A percentile compares a stretch with the other conserved stretches of the same genome.
Conservation (phyloP, 2,329 filamentous ascomycete species). For the Plectosphaerella cucumerina region DNA sequence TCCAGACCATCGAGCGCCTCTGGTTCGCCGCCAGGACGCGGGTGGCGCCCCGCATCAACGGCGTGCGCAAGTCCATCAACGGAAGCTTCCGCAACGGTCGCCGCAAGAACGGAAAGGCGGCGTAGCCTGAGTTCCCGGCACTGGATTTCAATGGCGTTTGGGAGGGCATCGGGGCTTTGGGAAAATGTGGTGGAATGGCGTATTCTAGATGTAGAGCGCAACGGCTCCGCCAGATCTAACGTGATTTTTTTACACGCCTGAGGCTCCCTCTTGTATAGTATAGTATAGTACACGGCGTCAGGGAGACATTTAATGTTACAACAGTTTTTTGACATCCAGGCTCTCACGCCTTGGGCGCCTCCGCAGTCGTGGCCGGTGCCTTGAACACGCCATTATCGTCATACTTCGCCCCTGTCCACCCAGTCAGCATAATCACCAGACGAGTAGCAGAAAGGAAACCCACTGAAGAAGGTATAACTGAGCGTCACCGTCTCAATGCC, state of each 20-base stretch:
- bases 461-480: conserved; percentile 98
- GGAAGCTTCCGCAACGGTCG: conserved; percentile 12
- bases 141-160: background rate
- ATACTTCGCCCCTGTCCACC: conserved; percentile 36
- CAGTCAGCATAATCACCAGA: background rate
- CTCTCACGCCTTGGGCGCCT: background rate
- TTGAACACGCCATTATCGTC: conserved; percentile 41
- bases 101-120: conserved; percentile 21
- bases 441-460: conserved; percentile 31
- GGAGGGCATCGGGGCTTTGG: background rate
- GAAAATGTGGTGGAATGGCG: background rate
- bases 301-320: background rate
- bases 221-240: background rate
- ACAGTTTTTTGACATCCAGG: too few species aligned
- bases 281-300: background rate
- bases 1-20: conserved; percentile 38
- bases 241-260: background rate
- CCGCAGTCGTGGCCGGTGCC: conserved; percentile 22
- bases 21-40: conserved; percentile 15
- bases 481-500: conserved; percentile 92
- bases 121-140: too few species aligned
- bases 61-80: conserved; percentile 18
- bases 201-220: too few species aligned
- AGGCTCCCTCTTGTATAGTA: background rate
- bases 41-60: conserved; percentile 18